These are phyloP conservation scores for Sophora flavescens DNA, from an alignment of 306 rosid species.

Conservation along the genomic window DNA sequence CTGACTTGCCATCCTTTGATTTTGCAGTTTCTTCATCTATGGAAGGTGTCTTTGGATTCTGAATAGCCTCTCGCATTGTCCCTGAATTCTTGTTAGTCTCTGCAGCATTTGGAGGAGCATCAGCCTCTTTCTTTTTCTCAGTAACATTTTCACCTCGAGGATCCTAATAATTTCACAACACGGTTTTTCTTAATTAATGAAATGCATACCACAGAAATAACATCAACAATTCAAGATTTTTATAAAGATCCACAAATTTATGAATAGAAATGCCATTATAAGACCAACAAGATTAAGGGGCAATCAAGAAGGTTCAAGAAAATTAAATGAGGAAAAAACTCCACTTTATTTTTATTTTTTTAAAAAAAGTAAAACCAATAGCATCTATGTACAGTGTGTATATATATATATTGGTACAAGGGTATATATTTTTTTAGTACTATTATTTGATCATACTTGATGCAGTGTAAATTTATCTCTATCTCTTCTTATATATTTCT, in stretches of 20 bases:
- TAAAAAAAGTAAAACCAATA: background rate
- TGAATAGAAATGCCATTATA: background rate
- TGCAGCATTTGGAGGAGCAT: conserved; percentile 48
- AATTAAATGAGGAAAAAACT: no score
- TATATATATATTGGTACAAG: no score
- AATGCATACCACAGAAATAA: background rate
- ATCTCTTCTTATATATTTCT: background rate
- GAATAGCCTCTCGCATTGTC: conserved; percentile 41
- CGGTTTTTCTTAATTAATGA: conserved; percentile 38
- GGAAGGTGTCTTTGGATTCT: conserved; percentile 62
- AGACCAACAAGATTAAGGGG: conserved; percentile 6
- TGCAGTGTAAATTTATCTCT: no score
- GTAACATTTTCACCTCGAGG: conserved; percentile 41
- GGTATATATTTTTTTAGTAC: no score
- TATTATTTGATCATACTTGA: no score
- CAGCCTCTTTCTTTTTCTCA: conserved; percentile 54
- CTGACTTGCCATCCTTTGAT: conserved; percentile 42
- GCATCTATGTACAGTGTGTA: background rate
- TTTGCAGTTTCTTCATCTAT: conserved; percentile 60
- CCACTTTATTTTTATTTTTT: background rate
- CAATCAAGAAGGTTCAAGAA: background rate
- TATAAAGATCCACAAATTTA: background rate
- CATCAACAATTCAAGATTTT: background rate
- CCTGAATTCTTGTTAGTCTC: conserved; percentile 49
- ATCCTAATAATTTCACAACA: conserved; percentile 61